Evolutionary conservation across 1,284 basidiomycete species (phyloP), one percentile per base, ranked within the genome.

Genomic region (Ceratobasidium sp.): DNA sequence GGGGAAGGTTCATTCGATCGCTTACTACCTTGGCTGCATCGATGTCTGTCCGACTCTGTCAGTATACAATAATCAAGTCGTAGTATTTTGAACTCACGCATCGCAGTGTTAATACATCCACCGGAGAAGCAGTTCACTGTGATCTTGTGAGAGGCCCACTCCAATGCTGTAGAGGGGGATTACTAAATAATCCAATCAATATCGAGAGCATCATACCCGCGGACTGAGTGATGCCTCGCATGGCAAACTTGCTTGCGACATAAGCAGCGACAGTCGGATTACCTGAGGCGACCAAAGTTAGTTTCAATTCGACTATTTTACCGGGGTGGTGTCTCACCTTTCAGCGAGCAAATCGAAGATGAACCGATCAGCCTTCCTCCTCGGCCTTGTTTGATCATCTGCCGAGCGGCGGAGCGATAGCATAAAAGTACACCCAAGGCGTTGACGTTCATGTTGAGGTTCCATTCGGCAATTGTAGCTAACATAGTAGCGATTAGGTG

Each of bases 361-460:
- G 57, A 71, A 77, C 79, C 80, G 21, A 81, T 79, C 32, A 81
- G 75, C 41, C 79, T 62, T 4, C 80, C 80, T 0, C 80, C 80
- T 1, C 75, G 73, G 11, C 80, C 80, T 74, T 81, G 80, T 49
- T 76, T 76, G 73, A 81, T 79, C 79, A 81, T 80, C 71, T 80
- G 79, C 59, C 77, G 73, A 18, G 77, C 80, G 0, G 80, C 80
- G 18, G 79, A 74, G 74, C 80, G 80, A 72, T 80, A 81, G 74
- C 80, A 81, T 4, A 79, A 72, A n/a, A 77, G 63, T 23, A 76
- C 75, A 43, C 77, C 77, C 44, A 73, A 72, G 26, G 77, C 76
- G 69, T 79, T 79, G 58, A 77, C 75, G 47, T 62, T 67, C 73
- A 74, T 73, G 1, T 77, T 70, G 50, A 73, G 64, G 75, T 79